Conservation (phyloP, 148 eudicot genomes). For the Arbutus unedo region DNA sequence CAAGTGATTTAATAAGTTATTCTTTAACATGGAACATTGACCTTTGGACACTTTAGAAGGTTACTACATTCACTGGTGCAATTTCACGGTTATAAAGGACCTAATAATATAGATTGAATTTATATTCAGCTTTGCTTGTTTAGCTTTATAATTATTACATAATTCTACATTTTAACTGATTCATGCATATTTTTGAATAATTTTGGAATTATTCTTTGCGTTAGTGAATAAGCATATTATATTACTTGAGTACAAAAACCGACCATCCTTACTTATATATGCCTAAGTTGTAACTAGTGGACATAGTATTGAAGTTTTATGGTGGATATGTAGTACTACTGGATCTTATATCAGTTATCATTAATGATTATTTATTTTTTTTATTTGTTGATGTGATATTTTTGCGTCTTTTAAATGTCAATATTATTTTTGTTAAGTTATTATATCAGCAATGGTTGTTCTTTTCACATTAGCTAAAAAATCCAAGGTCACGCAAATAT, state of each 20-base stretch:
- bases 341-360: not conserved
- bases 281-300: not conserved
- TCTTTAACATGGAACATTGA: too few relatives aligned
- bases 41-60: too few relatives aligned
- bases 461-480: not conserved
- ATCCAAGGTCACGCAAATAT: not conserved
- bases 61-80: not conserved
- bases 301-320: not conserved
- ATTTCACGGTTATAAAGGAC: too few relatives aligned
- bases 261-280: not conserved
- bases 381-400: not conserved
- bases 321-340: not conserved
- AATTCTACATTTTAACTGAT: not conserved
- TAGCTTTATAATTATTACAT: not conserved
- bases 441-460: not conserved
- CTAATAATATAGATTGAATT: too few relatives aligned
- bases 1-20: too few relatives aligned
- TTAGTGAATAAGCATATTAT: not conserved
- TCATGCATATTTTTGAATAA: not conserved
- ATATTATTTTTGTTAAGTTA: not conserved
- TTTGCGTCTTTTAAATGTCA: not conserved
- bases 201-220: not conserved
- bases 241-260: not conserved
- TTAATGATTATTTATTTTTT: not conserved
- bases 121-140: not conserved